Base-by-base conservation (phyloP, 2,329 filamentous ascomycete species). In the Tolypocladium guangdongense region DNA sequence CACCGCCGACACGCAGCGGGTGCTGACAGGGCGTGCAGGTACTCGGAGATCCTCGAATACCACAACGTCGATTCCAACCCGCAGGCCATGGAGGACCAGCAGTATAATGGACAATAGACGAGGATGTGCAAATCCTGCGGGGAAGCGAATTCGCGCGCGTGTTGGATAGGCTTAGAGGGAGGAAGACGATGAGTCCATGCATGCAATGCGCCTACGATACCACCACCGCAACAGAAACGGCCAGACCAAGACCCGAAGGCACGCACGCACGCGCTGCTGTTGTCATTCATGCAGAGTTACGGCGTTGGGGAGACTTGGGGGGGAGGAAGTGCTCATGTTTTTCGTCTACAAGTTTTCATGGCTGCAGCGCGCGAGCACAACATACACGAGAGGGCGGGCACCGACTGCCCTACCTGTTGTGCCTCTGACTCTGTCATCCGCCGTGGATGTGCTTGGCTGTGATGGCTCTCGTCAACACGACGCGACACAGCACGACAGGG, bases 1-100 rank as follows among this genome's bases (percentile, higher is more conserved):
- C 22, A 6, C 22, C 16, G 22, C 36, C 12, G 10, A 8, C n/a
- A 10, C 2, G 18, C 30, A 12, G 6, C 5, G 30, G 8, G 38
- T 18, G 22, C 54, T 52, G 20, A 55, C 51, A 35, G 10, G 30
- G 6, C 37, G 30, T 27, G 52, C 67, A 96, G 91, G 90, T 97
- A 97, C 78, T 96, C 91, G 51, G 92, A 97, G 71, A 97, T 99
- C 64, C 86, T 97, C 63, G 91, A 97, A 72, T 97, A 96, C 73
- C 93, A 97, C 75, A 96, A 97, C 66, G 86, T 96, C 58, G 90
- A 95, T 57, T 71, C 77, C 46, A 66, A 65, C 48, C 60, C 60
- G 36, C 64, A 64, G 27, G 60, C 64, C 57, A 71, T 74, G 62
- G 74, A 74, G 18, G 68, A 68, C 27, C 66, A 60, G 51, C 68